Base-by-base conservation (phyloP, 73 alveolate genomes). In the Strombidium stylifer region DNA sequence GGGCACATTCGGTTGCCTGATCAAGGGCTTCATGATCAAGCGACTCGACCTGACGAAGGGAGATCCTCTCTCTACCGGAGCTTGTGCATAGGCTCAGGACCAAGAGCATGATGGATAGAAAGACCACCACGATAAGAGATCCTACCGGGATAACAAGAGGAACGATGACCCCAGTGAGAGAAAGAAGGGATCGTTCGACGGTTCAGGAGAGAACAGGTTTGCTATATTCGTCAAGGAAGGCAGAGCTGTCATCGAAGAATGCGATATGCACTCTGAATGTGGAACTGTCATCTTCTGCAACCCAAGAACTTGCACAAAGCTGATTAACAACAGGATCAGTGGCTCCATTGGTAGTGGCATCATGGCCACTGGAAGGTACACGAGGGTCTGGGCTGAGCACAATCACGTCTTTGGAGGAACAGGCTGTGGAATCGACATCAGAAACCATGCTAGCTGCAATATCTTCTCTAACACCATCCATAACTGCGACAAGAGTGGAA, bases 151-250 rank as follows among this genome's bases (percentile, higher is more conserved):
- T n/a, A n/a, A n/a, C n/a, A n/a, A n/a, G n/a, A n/a, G n/a, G n/a
- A n/a, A n/a, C n/a, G n/a, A n/a, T n/a, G n/a, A n/a, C n/a, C n/a
- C n/a, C n/a, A n/a, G n/a, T n/a, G n/a, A n/a, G n/a, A n/a, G n/a
- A n/a, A n/a, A n/a, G n/a, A n/a, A n/a, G n/a, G n/a, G n/a, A n/a
- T n/a, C n/a, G n/a, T n/a, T n/a, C n/a, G n/a, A n/a, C n/a, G n/a
- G n/a, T n/a, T n/a, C n/a, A n/a, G n/a, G n/a, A n/a, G 72, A 57
- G 56, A 34, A 30, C 36, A 57, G 35, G 42, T 57, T 57, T 39
- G 56, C 72, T 11, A 24, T 57, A 3, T 57, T 50, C 27, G 64
- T 65, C n/a, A 48, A 49, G 20, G 80, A 65, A 48, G 80, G 80
- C 3, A 20, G 80, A 14, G 61, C 68, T 16, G 25, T 36, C 25